phyloP scores from a whole-genome alignment of 225 moss, liverwort and hornwort genomes.

The Lunularia cruciata region DNA sequence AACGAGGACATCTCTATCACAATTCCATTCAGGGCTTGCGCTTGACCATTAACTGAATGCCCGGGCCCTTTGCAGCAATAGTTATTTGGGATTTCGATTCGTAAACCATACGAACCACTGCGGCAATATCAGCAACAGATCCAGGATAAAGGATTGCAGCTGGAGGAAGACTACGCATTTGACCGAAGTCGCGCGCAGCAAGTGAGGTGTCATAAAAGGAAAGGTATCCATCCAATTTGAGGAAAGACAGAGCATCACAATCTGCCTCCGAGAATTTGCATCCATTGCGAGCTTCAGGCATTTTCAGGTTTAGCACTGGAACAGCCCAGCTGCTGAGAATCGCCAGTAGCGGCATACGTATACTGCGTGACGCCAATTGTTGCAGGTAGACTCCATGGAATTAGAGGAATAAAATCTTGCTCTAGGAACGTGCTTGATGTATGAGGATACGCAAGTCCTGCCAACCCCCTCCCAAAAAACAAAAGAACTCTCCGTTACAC shows the following conservation, averaged over 20 bases:
- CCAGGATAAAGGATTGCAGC: slow-evolving; percentile 62
- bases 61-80: slow-evolving; percentile 76
- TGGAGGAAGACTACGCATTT: slow-evolving; percentile 42
- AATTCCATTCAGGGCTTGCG: slow-evolving; percentile 73
- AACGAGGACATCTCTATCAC: slow-evolving; percentile 79
- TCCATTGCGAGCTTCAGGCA: background rate
- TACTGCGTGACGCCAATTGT: slow-evolving; percentile 9
- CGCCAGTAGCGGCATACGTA: background rate
- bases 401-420: slow-evolving; percentile 1
- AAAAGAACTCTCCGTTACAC: no score
- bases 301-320: slow-evolving; percentile 14
- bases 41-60: slow-evolving; percentile 74
- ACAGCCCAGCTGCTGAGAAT: slow-evolving; percentile 13
- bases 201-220: slow-evolving; percentile 21
- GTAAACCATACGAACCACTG: slow-evolving; percentile 45
- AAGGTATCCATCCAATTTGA: slow-evolving; percentile 30
- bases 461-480: no score
- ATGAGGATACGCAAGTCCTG: background rate
- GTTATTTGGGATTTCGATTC: slow-evolving; percentile 47
- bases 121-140: slow-evolving; percentile 60
- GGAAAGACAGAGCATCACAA: slow-evolving; percentile 21
- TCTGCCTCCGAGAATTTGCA: slow-evolving; percentile 31
- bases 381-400: slow-evolving; percentile 13
- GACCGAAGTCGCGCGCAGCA: slow-evolving; percentile 65
- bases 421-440: background rate